phyloP scores from a whole-genome alignment of 169 alveolate genomes.

The Eimeria maxima region DNA sequence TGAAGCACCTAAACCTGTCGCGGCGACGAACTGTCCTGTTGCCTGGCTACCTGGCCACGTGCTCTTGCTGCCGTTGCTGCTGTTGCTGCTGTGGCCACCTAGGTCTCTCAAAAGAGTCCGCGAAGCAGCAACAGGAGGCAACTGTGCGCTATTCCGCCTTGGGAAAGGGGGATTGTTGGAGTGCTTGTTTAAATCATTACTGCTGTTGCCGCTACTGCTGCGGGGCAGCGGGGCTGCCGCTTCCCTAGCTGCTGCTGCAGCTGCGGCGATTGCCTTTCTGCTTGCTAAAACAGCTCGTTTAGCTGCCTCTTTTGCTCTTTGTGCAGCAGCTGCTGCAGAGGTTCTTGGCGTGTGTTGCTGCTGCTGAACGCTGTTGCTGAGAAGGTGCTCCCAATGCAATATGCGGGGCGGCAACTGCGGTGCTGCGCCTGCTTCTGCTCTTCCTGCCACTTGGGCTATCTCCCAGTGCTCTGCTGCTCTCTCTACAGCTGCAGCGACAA shows the following conservation, averaged over 20 bases:
- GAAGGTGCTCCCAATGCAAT: slow-evolving; percentile 43
- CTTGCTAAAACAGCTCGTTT: slow-evolving; percentile 43
- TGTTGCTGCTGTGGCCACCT: slow-evolving; percentile 2
- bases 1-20: not conserved
- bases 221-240: slow-evolving; percentile 45
- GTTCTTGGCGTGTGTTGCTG: slow-evolving; percentile 41
- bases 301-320: slow-evolving; percentile 41
- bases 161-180: slow-evolving; percentile 1
- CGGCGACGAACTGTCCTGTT: not conserved
- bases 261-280: slow-evolving; percentile 21
- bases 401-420: not conserved
- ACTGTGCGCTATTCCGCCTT: slow-evolving; percentile 36
- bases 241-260: slow-evolving; percentile 63
- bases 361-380: slow-evolving; percentile 1
- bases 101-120: not conserved
- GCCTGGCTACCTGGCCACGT: not conserved
- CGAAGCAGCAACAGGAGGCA: slow-evolving; percentile 52
- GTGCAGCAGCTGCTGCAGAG: slow-evolving; percentile 56
- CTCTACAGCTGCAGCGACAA: slow-evolving; percentile 62
- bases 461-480: not conserved
- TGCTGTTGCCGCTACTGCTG: slow-evolving; percentile 26
- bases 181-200: not conserved
- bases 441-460: not conserved
- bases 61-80: slow-evolving; percentile 44
- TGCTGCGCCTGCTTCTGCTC: slow-evolving; percentile 31